Percentiles rank a stretch among this genome's conserved stretches.
These are phyloP conservation scores for Leishmania tarentolae DNA, from an alignment of 208 protist species.

Conservation along the genomic window DNA sequence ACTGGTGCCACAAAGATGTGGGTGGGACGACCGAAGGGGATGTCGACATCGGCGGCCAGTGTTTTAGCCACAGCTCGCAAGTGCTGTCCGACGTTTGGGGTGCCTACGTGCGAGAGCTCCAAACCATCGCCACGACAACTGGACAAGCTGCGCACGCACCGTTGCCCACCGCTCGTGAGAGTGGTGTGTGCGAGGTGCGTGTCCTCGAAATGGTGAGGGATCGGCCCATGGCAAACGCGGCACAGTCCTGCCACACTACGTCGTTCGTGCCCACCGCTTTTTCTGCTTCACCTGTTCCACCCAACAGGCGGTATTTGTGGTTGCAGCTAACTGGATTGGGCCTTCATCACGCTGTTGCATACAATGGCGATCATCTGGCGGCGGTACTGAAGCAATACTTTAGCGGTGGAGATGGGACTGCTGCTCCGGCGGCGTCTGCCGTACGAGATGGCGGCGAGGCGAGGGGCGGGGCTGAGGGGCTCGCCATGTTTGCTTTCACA, in stretches of 20 bases:
- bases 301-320: conserved; percentile 20
- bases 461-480: not conserved
- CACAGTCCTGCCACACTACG: not conserved
- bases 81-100: conserved; percentile 20
- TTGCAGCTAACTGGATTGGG: conserved; percentile 39
- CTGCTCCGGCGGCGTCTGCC: not conserved
- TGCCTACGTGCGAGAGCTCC: conserved; percentile 17
- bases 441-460: not conserved
- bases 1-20: not conserved
- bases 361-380: conserved; percentile 56
- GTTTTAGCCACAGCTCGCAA: not conserved
- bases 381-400: conserved; percentile 60
- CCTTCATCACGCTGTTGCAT: conserved; percentile 45
- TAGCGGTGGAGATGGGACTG: conserved; percentile 9
- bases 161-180: not conserved
- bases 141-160: not conserved
- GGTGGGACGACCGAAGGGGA: not conserved
- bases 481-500: not conserved
- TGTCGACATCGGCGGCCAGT: not conserved
- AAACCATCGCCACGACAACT: not conserved
- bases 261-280: not conserved
- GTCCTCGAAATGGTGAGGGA: conserved; percentile 7
- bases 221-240: not conserved
- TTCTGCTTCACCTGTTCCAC: not conserved
- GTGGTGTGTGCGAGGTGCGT: conserved; percentile 26